Conservation (phyloP, 1,139 yeast genomes). For the Candida sp. region DNA sequence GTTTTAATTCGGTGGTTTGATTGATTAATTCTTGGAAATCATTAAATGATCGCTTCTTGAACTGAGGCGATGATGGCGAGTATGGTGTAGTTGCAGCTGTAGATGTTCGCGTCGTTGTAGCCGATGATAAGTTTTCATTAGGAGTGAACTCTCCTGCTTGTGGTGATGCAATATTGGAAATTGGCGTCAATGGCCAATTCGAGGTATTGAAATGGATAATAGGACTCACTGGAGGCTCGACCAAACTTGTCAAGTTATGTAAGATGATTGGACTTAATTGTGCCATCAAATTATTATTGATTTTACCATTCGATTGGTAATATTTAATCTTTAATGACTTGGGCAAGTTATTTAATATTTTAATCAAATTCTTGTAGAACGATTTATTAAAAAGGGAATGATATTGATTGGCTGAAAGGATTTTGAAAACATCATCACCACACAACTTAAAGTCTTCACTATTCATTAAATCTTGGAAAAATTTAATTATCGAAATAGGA, state of each 20-base stretch:
- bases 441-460: conserved; percentile 11
- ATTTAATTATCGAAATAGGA: conserved; percentile 17
- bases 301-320: conserved; percentile 32
- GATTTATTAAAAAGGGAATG: conserved; percentile 12
- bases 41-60: conserved; percentile 10
- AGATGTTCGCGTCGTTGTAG: neutral
- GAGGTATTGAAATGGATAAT: conserved; percentile 9
- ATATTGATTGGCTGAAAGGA: conserved; percentile 17
- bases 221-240: conserved; percentile 20
- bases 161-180: conserved; percentile 24
- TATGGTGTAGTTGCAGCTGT: conserved; percentile 7
- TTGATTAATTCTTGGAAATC: conserved; percentile 9
- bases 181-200: conserved; percentile 22
- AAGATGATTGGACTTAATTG: conserved; percentile 17
- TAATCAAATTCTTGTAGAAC: conserved; percentile 30
- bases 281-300: conserved; percentile 33
- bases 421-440: conserved; percentile 3
- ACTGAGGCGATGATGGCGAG: conserved; percentile 9
- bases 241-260: conserved; percentile 24
- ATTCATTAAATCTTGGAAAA: conserved; percentile 17
- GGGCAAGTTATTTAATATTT: conserved; percentile 44
- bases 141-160: conserved; percentile 11
- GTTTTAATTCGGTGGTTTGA: conserved; percentile 13
- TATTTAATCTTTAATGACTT: conserved; percentile 42
- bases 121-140: conserved; percentile 1